Conservation (phyloP, 1,284 basidiomycete species). For the Ganoderma sinense region DNA sequence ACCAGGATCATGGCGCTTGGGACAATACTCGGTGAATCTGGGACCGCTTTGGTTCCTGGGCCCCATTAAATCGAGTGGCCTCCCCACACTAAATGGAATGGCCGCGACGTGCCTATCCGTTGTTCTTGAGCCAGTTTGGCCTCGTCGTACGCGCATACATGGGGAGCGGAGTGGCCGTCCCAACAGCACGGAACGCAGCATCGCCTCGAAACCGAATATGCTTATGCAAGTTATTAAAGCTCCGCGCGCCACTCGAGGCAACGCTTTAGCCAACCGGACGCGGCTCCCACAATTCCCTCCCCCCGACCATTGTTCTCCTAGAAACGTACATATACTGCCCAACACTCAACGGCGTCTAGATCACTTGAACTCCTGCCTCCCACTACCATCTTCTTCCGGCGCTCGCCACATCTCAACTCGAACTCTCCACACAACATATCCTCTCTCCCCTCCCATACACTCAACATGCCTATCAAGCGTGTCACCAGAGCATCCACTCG, state of each 20-base stretch:
- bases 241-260: conserved; percentile 3
- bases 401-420: not conserved
- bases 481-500: conserved; percentile 21
- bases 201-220: not conserved
- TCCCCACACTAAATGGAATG: not conserved
- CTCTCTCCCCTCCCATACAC: not conserved
- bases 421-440: not conserved
- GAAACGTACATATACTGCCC: not conserved
- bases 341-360: not conserved
- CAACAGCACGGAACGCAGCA: not conserved
- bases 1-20: not conserved
- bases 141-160: not conserved
- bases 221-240: conserved; percentile 2
- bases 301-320: not conserved
- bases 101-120: not conserved
- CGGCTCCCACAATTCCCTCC: not conserved
- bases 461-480: conserved; percentile 15
- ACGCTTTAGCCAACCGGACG: not conserved
- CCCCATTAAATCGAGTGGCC: not conserved
- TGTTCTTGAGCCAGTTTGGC: not conserved
- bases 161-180: not conserved
- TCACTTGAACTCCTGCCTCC: conserved; percentile 4
- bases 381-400: conserved; percentile 18
- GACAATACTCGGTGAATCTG: not conserved
- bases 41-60: not conserved